Percentiles rank a stretch among this genome's conserved stretches.
phyloP scores from a whole-genome alignment of 768 basidiomycete genomes.

The Glaciozyma antarctica region DNA sequence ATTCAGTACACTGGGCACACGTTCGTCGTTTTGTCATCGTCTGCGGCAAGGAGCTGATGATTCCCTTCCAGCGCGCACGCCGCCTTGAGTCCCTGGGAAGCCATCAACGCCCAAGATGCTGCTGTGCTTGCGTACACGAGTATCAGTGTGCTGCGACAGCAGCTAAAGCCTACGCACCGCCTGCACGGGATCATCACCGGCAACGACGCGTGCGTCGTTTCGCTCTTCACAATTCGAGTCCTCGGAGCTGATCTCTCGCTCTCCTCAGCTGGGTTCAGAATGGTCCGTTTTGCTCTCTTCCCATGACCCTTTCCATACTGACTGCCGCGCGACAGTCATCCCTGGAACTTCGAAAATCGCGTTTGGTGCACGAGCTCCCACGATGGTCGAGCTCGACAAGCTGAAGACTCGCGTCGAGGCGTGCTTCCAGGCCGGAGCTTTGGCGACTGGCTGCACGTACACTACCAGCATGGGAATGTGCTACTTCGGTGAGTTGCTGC shows the following conservation, averaged over 20 bases:
- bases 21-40: neutral
- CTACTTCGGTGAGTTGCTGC: neutral
- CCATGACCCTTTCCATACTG: neutral
- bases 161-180: constrained; percentile 70
- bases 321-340: neutral
- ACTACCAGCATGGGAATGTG: neutral
- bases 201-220: too few relatives aligned
- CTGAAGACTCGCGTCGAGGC: neutral
- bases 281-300: neutral
- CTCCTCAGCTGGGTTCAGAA: neutral
- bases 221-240: too few relatives aligned
- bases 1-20: constrained; percentile 20
- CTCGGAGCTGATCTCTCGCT: too few relatives aligned
- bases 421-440: neutral
- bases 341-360: neutral
- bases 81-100: constrained; percentile 76
- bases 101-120: constrained; percentile 75
- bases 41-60: neutral
- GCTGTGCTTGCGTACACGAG: constrained; percentile 73
- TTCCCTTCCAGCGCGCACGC: constrained; percentile 57
- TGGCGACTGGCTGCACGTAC: neutral
- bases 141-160: constrained; percentile 72
- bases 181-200: constrained; percentile 60
- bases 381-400: neutral
- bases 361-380: neutral